Conservation (phyloP, 75 land plant genomes). For the Sequoiadendron giganteum region DNA sequence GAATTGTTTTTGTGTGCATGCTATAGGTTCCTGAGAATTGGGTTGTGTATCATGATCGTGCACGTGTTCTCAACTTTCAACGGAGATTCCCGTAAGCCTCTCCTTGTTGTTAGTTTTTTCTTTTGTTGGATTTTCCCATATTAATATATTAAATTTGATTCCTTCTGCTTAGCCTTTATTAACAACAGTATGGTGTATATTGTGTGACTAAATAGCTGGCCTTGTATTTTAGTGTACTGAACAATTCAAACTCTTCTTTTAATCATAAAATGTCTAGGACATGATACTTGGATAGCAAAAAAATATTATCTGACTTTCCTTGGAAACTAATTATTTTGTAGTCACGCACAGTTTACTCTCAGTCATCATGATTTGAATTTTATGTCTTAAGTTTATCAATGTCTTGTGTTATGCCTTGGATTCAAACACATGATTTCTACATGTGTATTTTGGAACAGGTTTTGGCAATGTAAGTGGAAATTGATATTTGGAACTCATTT, state of each 20-base stretch:
- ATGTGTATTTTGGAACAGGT: too few relatives aligned
- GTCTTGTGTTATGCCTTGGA: too few relatives aligned
- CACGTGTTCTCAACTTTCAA: slow-evolving; percentile 7
- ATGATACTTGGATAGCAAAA: background rate
- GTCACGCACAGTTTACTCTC: background rate
- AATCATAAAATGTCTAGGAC: background rate
- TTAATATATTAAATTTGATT: background rate
- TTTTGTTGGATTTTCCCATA: background rate
- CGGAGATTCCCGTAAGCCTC: slow-evolving; percentile 15
- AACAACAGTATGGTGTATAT: background rate
- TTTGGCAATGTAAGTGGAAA: too few relatives aligned
- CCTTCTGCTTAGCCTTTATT: background rate
- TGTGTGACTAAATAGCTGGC: background rate
- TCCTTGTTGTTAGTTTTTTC: background rate
- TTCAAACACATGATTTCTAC: too few relatives aligned
- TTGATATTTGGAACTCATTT: too few relatives aligned
- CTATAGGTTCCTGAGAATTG: slow-evolving; percentile 9
- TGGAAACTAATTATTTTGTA: background rate
- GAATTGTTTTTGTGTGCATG: background rate
- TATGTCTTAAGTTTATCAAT: too few relatives aligned
- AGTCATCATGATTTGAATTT: too few relatives aligned
- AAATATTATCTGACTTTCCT: background rate
- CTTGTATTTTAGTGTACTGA: background rate
- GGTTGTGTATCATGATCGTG: slow-evolving; percentile 4
- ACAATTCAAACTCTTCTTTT: background rate